Evolutionary conservation across 1,139 yeast genomes (phyloP), one percentile per base, ranked within the genome.

Genomic region (Saccharomycopsis phalli): DNA sequence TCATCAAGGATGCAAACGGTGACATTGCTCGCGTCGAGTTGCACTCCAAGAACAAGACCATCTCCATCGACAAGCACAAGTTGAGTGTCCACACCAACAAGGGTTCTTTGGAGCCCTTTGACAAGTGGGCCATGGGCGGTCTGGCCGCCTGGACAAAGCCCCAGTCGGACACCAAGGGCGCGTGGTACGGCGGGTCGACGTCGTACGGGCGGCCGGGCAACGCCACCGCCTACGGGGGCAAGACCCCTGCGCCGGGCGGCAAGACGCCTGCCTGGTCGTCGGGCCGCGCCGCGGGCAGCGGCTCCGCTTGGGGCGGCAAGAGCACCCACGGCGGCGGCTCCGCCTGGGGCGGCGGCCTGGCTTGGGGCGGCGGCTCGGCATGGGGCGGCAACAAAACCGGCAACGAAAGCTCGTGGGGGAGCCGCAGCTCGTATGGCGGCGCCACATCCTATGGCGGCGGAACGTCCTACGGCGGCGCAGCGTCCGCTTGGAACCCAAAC

Each of bases 1-100:
- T 84, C 51, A 87, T 93, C 31, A 82, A 83, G 48, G 97, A 91
- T 56, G 84, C 95, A 11, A 93, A 87, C 51, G 98, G 94, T 47
- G 81, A 80, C 17, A 74, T 71, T 52, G 97, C 97, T 2, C 74
- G 97, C 47, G 82, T 91, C 36, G 99, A 91, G 61, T 71, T 91
- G 50, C 97, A 91, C 59, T 83, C 96, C 29, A 88, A 87, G 54
- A 80, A 81, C 54, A 93, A 91, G 59, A 83, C 81, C 47, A 77
- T 88, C 49, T 86, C 91, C 49, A 87, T 91, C 30, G 80, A 76
- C 52, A 88, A 88, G 56, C 71, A 74, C 30, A 82, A 77, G 56
- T 69, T 91, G 53, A 71, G 81, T 50, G 84, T 87, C 48, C 71
- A 78, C 52, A 80, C 81, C 37, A 81, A 72, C 52, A 69, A 81